Evolutionary conservation across 1,284 basidiomycete genomes (phyloP).

Genomic region (Abortiporus biennis): DNA sequence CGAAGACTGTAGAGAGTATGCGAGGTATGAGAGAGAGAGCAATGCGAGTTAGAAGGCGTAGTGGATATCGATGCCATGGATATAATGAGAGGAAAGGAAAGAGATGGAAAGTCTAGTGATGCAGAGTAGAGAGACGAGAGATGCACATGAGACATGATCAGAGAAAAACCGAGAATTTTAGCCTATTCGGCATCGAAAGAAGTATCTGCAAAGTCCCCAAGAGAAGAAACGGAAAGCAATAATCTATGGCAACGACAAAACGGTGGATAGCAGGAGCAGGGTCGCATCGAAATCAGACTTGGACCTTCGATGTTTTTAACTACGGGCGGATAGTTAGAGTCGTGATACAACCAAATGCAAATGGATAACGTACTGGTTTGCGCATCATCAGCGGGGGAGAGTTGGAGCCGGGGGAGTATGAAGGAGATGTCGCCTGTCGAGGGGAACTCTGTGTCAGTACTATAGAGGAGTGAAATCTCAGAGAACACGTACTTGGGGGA

Average conservation of each 20-base stretch:
- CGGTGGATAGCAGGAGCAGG: not conserved
- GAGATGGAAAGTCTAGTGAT: constrained; percentile 19
- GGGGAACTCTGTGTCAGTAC: too few species aligned
- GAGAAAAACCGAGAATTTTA: constrained; percentile 9
- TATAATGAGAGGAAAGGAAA: constrained; percentile 18
- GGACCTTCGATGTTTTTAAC: constrained; percentile 21
- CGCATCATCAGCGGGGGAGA: constrained; percentile 30
- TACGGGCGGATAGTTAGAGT: constrained; percentile 6
- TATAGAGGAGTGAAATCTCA: too few species aligned
- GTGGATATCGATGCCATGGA: constrained; percentile 23
- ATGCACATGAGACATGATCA: constrained; percentile 14
- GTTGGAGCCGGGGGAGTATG: constrained; percentile 18
- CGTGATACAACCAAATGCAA: constrained; percentile 1
- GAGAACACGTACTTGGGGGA: constrained; percentile 14
- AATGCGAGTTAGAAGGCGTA: constrained; percentile 11
- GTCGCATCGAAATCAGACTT: constrained; percentile 10
- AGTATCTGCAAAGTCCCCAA: constrained; percentile 23
- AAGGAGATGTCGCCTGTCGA: too few species aligned
- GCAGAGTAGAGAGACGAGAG: constrained; percentile 18
- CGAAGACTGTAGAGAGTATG: constrained; percentile 13
- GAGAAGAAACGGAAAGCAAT: constrained; percentile 5
- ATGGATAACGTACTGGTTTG: constrained; percentile 23
- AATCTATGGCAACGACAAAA: constrained; percentile 6
- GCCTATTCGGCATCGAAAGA: constrained; percentile 6
- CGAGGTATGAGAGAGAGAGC: constrained; percentile 13